Evolutionary conservation across 345 rosid genomes (phyloP).

Genomic region (Syzygium aromaticum): DNA sequence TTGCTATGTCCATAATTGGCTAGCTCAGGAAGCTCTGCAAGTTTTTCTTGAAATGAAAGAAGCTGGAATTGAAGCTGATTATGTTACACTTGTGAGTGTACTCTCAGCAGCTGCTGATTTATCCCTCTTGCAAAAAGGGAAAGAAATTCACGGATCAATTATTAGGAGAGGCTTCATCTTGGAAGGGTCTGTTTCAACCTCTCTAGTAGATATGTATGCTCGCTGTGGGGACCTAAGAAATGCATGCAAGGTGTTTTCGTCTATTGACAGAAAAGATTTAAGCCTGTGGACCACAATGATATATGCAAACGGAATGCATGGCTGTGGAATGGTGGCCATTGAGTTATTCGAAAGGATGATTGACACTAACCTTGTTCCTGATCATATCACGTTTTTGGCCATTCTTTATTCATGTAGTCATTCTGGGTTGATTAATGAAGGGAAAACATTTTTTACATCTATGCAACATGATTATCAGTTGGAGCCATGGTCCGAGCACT

Average conservation of each 20-base stretch:
- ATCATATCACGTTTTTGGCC: conserved; percentile 68
- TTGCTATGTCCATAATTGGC: conserved; percentile 46
- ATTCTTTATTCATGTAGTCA: conserved; percentile 83
- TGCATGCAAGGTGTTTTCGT: conserved; percentile 41
- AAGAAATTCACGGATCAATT: conserved; percentile 63
- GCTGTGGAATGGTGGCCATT: conserved; percentile 54
- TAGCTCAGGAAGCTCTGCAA: conserved; percentile 48
- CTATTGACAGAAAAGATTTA: conserved; percentile 28
- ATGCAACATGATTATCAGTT: conserved; percentile 55
- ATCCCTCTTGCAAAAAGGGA: conserved; percentile 62
- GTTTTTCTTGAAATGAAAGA: conserved; percentile 37
- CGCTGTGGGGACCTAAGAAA: conserved; percentile 55
- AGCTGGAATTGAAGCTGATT: conserved; percentile 47
- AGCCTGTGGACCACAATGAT: conserved; percentile 76
- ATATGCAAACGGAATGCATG: conserved; percentile 80
- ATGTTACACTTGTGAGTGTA: conserved; percentile 41
- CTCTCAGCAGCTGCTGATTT: conserved; percentile 62
- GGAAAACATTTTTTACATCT: conserved; percentile 38
- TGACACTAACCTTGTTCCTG: conserved; percentile 36
- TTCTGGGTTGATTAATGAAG: conserved; percentile 67
- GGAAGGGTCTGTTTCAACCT: conserved; percentile 49
- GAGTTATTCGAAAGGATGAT: conserved; percentile 48
- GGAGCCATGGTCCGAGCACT: conserved; percentile 89
- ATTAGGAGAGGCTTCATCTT: conserved; percentile 41
- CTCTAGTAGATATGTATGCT: conserved; percentile 82